Evolutionary conservation across 1,284 basidiomycete genomes (phyloP).

Genomic region (Inonotus obliquus): DNA sequence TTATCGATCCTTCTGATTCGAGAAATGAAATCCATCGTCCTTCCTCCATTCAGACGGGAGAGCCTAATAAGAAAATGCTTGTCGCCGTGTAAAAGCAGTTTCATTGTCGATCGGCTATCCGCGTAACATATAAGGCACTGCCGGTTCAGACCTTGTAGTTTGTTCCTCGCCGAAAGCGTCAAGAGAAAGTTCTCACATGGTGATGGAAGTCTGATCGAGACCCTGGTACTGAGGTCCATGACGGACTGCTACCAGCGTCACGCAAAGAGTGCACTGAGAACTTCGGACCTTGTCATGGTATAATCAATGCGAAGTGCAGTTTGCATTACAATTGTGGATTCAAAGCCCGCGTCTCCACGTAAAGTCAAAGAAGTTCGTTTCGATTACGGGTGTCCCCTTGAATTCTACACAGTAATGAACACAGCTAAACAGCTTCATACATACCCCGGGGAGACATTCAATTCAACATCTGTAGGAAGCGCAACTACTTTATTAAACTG

Average conservation of each 20-base stretch:
- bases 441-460: not conserved
- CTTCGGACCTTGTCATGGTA: not conserved
- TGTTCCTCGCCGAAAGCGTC: not conserved
- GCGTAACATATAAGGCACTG: not conserved
- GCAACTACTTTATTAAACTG: not conserved
- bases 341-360: not conserved
- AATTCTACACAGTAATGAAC: not conserved
- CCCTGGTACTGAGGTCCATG: not conserved
- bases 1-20: not conserved
- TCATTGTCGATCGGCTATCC: not conserved
- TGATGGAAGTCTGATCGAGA: not conserved
- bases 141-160: not conserved
- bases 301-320: not conserved
- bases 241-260: not conserved
- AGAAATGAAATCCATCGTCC: not conserved
- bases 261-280: not conserved
- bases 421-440: not conserved
- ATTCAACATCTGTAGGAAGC: not conserved
- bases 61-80: not conserved
- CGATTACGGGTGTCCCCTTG: not conserved
- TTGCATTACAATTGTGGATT: not conserved
- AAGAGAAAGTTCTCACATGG: not conserved
- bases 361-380: not conserved
- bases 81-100: not conserved
- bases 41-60: not conserved